These are phyloP conservation scores for Trichocladium uniseriatum DNA, from an alignment of 495 filamentous ascomycete species.

Conservation along the genomic window DNA sequence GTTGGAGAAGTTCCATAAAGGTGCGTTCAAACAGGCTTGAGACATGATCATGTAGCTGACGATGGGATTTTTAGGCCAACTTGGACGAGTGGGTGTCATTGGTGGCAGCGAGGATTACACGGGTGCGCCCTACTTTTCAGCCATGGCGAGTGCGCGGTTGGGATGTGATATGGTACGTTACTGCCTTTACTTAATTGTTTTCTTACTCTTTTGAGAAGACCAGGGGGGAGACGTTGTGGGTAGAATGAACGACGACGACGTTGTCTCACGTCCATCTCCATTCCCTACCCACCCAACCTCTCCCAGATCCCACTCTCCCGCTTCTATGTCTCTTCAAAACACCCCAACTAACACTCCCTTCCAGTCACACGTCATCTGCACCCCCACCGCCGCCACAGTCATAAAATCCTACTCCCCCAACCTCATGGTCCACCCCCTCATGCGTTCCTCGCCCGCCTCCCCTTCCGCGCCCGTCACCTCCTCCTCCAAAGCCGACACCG, in stretches of 20 bases:
- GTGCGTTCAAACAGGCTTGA: conserved; percentile 35
- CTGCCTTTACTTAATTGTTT: neutral
- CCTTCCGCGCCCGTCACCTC: conserved; percentile 22
- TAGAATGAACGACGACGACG: neutral
- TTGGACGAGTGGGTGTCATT: conserved; percentile 87
- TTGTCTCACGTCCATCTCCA: neutral
- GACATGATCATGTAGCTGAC: too few relatives aligned
- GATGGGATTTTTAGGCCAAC: conserved; percentile 49
- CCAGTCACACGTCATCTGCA: conserved; percentile 94
- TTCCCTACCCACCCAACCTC: neutral
- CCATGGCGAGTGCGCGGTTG: conserved; percentile 85
- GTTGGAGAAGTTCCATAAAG: conserved; percentile 96
- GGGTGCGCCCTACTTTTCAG: conserved; percentile 94
- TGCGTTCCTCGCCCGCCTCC: conserved; percentile 59
- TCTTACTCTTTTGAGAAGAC: neutral
- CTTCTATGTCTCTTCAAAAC: neutral
- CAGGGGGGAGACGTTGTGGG: neutral
- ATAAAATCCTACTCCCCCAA: conserved; percentile 98
- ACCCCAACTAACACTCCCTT: neutral
- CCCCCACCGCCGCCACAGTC: conserved; percentile 74
- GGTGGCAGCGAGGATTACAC: conserved; percentile 95
- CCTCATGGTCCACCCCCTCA: conserved; percentile 94
- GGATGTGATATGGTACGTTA: conserved; percentile 69
- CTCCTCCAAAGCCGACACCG: conserved; percentile 37
- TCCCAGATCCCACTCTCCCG: neutral